Evolutionary conservation across 176 grass and related monocot genomes (phyloP).

Genomic region (Hsuehochloa calcarea): DNA sequence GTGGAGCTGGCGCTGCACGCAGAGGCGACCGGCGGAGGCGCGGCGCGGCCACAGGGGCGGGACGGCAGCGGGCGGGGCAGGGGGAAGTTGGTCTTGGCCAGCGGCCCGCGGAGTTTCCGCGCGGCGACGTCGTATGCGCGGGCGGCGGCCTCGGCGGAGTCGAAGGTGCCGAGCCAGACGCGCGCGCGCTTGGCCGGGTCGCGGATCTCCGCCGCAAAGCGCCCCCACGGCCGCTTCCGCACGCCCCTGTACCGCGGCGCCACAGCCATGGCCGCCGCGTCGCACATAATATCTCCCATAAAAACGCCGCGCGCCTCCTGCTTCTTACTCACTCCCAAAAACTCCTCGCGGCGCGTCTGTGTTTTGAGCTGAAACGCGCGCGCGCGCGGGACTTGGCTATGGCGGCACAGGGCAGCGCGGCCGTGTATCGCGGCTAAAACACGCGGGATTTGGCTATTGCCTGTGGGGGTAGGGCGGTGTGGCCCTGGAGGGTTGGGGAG

Average conservation of each 20-base stretch:
- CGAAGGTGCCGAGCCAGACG: slow-evolving; percentile 60
- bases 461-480: background rate
- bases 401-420: background rate
- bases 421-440: no score
- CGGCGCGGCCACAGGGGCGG: background rate
- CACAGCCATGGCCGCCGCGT: slow-evolving; percentile 25
- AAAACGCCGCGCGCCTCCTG: background rate
- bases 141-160: slow-evolving; percentile 70
- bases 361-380: no score
- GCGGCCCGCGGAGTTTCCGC: slow-evolving; percentile 42
- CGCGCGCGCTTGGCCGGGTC: slow-evolving; percentile 65
- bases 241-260: slow-evolving; percentile 56
- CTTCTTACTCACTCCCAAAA: background rate
- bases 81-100: slow-evolving; percentile 50
- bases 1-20: slow-evolving; percentile 51
- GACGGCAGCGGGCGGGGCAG: background rate
- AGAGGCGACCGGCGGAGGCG: background rate
- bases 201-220: slow-evolving; percentile 85
- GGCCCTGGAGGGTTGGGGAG: background rate
- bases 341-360: background rate
- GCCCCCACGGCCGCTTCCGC: slow-evolving; percentile 80
- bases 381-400: background rate
- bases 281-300: background rate
- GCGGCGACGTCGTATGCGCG: slow-evolving; percentile 68
- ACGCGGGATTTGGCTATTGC: background rate